Conservation (phyloP, 768 basidiomycete genomes). For the Thelephora ganbajun region DNA sequence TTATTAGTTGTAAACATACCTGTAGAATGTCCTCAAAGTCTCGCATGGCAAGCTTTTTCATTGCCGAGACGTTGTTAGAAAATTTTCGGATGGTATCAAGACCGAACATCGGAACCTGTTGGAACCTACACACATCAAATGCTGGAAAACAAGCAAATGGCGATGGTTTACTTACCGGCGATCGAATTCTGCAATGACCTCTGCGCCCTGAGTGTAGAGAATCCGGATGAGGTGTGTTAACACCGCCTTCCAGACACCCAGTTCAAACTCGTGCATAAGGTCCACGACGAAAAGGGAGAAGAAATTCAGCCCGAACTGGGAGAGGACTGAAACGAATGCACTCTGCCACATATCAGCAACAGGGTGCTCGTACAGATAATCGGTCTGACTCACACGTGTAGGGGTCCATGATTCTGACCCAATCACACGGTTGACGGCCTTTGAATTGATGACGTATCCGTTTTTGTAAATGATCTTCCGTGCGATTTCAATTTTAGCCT, state of each 20-base stretch:
- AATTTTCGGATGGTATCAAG: constrained; percentile 12
- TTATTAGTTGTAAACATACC: constrained; percentile 3
- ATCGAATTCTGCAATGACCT: constrained; percentile 3
- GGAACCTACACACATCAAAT: constrained; percentile 7
- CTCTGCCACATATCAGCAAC: no score
- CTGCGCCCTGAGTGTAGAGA: constrained; percentile 5
- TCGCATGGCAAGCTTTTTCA: constrained; percentile 16
- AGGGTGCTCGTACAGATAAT: no score
- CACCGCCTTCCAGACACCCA: constrained; percentile 20
- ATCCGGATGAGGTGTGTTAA: constrained; percentile 16
- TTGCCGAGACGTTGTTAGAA: constrained; percentile 10
- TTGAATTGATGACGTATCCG: no score
- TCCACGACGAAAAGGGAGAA: no score
- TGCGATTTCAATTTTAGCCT: no score
- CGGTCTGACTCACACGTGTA: no score
- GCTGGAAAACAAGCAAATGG: neutral
- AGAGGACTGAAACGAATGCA: constrained; percentile 16
- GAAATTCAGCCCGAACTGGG: no score
- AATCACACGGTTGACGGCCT: no score
- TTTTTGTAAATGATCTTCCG: no score
- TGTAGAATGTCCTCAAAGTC: constrained; percentile 17
- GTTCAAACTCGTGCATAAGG: constrained; percentile 22
- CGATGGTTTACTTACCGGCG: neutral
- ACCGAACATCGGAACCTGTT: constrained; percentile 11
- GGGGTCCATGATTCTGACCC: no score